phyloP scores from a whole-genome alignment of 805 yeast genomes.

The Ogataea ganodermae region DNA sequence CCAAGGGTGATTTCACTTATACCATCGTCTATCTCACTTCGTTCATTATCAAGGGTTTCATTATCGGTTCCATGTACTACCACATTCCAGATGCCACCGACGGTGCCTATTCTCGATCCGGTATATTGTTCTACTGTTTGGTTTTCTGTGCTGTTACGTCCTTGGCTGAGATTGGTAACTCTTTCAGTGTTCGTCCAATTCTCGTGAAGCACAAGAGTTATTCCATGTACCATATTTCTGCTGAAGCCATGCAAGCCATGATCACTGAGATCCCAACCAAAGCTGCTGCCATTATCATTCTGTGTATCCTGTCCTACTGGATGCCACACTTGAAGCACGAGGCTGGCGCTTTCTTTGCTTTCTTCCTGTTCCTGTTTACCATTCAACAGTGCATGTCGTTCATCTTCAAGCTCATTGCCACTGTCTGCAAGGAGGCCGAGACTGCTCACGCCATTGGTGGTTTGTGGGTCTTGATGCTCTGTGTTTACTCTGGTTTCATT shows the following conservation, averaged over 20 bases:
- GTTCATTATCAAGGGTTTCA: conserved; percentile 56
- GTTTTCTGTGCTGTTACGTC: conserved; percentile 64
- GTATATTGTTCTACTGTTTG: conserved; percentile 60
- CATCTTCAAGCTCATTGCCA: conserved; percentile 55
- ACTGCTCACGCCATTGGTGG: conserved; percentile 60
- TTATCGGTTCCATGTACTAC: conserved; percentile 62
- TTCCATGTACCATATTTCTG: conserved; percentile 63
- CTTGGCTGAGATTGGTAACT: conserved; percentile 61
- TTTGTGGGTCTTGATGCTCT: conserved; percentile 54
- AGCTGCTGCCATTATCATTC: conserved; percentile 49
- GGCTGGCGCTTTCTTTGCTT: conserved; percentile 59
- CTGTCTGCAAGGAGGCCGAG: conserved; percentile 52
- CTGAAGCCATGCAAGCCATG: conserved; percentile 63
- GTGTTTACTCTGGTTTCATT: conserved; percentile 57
- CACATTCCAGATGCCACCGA: conserved; percentile 51
- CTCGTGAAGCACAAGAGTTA: conserved; percentile 64
- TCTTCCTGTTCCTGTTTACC: conserved; percentile 41
- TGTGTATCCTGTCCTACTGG: conserved; percentile 51
- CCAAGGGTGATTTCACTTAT: conserved; percentile 60
- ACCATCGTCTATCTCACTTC: conserved; percentile 55
- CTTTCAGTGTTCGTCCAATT: conserved; percentile 61
- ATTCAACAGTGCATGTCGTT: conserved; percentile 54
- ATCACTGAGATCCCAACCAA: conserved; percentile 62
- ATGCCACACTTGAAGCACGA: conserved; percentile 51
- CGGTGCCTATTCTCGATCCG: conserved; percentile 64